phyloP scores from a whole-genome alignment of 768 basidiomycete genomes.

The Leucocoprinus sp. region DNA sequence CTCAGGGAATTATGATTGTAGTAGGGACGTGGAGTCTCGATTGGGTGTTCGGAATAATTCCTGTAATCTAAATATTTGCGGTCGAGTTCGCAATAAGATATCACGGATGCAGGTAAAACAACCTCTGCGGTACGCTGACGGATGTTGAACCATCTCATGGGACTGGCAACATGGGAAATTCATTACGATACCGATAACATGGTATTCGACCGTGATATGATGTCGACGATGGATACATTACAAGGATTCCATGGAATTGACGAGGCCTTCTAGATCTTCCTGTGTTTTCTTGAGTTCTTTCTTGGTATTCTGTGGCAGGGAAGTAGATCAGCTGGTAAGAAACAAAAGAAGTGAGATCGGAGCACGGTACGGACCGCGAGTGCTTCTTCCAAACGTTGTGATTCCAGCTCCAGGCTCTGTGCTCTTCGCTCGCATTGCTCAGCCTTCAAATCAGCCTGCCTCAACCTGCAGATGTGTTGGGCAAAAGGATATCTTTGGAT shows the following conservation, averaged over 20 bases:
- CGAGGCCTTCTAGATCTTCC: constrained; percentile 78
- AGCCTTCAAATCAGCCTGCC: constrained; percentile 97
- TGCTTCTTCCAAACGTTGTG: constrained; percentile 91
- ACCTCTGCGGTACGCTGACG: no score
- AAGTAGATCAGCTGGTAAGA: not conserved
- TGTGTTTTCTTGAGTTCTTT: constrained; percentile 69
- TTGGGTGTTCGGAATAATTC: no score
- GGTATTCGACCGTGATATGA: constrained; percentile 3
- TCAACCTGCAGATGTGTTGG: constrained; percentile 46
- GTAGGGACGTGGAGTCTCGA: no score
- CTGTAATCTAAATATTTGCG: no score
- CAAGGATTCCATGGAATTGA: constrained; percentile 63
- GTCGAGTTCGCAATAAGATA: no score
- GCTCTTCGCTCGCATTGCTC: constrained; percentile 97
- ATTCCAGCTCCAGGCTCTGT: constrained; percentile 78
- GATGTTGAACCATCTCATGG: no score
- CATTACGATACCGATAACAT: not conserved
- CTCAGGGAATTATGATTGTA: no score
- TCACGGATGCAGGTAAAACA: no score
- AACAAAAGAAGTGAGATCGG: not conserved
- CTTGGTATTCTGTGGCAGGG: constrained; percentile 51
- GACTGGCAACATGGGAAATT: not conserved
- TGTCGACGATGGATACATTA: constrained; percentile 24
- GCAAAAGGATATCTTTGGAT: not conserved
- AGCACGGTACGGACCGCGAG: constrained; percentile 58